Percentiles rank a stretch among this genome's conserved stretches.
Conservation (phyloP, 1,284 basidiomycete species). For the Schizophyllum amplum region DNA sequence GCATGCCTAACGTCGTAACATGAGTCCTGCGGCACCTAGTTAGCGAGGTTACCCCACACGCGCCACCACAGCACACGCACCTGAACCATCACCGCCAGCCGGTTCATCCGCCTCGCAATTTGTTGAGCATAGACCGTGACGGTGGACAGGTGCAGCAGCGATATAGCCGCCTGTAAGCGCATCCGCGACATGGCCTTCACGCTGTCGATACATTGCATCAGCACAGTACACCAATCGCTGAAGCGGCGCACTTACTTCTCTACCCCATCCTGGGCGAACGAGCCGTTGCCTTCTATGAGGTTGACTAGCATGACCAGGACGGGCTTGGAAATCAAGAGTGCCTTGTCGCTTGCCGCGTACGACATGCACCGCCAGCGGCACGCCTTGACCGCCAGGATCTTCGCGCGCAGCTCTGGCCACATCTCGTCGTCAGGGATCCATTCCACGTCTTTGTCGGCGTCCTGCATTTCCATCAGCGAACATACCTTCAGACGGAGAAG, state of each 20-base stretch:
- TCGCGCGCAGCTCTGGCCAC: slow-evolving; percentile 49
- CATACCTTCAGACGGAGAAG: not conserved
- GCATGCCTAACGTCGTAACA: slow-evolving; percentile 79
- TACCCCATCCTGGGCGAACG: slow-evolving; percentile 44
- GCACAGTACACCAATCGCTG: not conserved
- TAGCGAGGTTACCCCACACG: not conserved
- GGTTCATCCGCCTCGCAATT: slow-evolving; percentile 57
- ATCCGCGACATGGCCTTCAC: slow-evolving; percentile 58
- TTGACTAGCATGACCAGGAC: slow-evolving; percentile 69
- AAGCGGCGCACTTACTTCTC: slow-evolving; percentile 54
- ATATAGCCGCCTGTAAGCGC: slow-evolving; percentile 75
- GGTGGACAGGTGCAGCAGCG: slow-evolving; percentile 75
- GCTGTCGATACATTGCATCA: slow-evolving; percentile 26
- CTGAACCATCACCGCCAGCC: slow-evolving; percentile 73
- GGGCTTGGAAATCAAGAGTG: slow-evolving; percentile 61
- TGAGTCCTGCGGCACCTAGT: slow-evolving; percentile 53
- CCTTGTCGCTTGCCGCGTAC: slow-evolving; percentile 50
- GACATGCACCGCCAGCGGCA: slow-evolving; percentile 73
- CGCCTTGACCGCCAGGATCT: slow-evolving; percentile 71
- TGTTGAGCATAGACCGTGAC: slow-evolving; percentile 53
- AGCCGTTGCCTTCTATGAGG: slow-evolving; percentile 60
- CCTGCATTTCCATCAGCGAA: slow-evolving; percentile 36
- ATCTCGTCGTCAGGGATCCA: slow-evolving; percentile 76
- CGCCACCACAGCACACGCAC: slow-evolving; percentile 29
- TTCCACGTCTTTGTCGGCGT: slow-evolving; percentile 41